Evolutionary conservation across 2,329 filamentous ascomycete genomes (phyloP).

Genomic region (Onygenales sp.): DNA sequence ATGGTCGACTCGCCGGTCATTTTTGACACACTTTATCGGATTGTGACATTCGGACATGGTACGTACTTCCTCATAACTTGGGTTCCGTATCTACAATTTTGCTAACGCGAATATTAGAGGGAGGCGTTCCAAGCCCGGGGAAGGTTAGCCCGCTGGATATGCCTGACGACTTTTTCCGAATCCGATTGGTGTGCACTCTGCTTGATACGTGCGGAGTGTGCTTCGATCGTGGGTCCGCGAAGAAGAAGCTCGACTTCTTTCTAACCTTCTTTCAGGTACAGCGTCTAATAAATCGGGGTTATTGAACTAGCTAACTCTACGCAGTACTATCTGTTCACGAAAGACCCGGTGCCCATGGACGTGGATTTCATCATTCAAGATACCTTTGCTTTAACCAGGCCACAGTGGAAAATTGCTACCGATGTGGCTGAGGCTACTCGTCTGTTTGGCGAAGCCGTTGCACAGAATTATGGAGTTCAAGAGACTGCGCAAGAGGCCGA

Average conservation of each 20-base stretch:
- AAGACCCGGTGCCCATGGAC: slow-evolving; percentile 86
- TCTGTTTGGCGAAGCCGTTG: slow-evolving; percentile 77
- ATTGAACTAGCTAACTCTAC: slow-evolving; percentile 10
- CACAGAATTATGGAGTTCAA: slow-evolving; percentile 76
- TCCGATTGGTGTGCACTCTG: slow-evolving; percentile 78
- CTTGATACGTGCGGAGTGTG: slow-evolving; percentile 94
- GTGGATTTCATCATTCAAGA: slow-evolving; percentile 96
- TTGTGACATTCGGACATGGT: slow-evolving; percentile 85
- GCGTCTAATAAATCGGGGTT: not conserved
- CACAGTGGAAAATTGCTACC: slow-evolving; percentile 82
- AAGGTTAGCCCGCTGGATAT: slow-evolving; percentile 69
- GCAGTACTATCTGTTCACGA: slow-evolving; percentile 89
- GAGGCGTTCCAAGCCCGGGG: slow-evolving; percentile 71
- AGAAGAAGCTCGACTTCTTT: slow-evolving; percentile 97
- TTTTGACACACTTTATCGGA: slow-evolving; percentile 90
- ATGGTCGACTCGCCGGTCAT: slow-evolving; percentile 93
- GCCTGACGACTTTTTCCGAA: slow-evolving; percentile 92
- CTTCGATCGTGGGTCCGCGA: slow-evolving; percentile 85
- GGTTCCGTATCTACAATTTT: slow-evolving; percentile 7
- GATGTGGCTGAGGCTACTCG: slow-evolving; percentile 74
- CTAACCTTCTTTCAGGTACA: slow-evolving; percentile 80
- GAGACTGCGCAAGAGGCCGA: slow-evolving; percentile 61
- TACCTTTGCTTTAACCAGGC: slow-evolving; percentile 71
- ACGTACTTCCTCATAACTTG: slow-evolving; percentile 1
- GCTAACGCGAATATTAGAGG: slow-evolving; percentile 35